Evolutionary conservation across 441 rosid genomes (phyloP), one percentile per base, ranked within the genome.

Genomic region (Hypseocharis bilobata): DNA sequence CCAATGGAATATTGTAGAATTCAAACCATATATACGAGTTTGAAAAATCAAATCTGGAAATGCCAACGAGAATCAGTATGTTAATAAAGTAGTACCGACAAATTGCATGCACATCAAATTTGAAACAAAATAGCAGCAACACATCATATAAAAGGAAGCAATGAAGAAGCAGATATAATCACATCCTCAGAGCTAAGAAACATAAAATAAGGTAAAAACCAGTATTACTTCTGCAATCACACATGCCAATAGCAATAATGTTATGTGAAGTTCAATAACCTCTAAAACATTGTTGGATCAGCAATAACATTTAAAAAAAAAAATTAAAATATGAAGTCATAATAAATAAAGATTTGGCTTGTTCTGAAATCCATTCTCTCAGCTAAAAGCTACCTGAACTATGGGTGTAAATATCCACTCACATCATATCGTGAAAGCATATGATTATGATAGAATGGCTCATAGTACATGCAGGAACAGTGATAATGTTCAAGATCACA

Each of bases 21-120:
- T 92, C 97, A 74, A 92, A 78, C 98, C 98, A 92, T 73, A 88
- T 87, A 72, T 86, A 87, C 0, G 96, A 87, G 72, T 90, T 86
- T 20, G 94, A 82, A 81, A 86, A 92, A 73, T 81, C 82, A 79
- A 92, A 92, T 64, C 96, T 92, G 86, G 64, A 63, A 73, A 64
- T 38, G 22, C 22, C 54, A 60, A 51, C 10, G 63, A 63, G 17
- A 52, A 13, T 38, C 25, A 70, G 29, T 51, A 17, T 60, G 66
- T 76, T 65, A 69, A 67, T n/a, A 45, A 58, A 40, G 70, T 17
- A 64, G 25, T 28, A 55, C 13, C 6, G 27, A 47, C 38, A 38
- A 72, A 54, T 40, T 72, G 17, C 70, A 70, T 49, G 20, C 29
- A 40, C 1, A 4, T 20, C 4, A 30, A 23, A 47, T 4, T 28